phyloP scores from a whole-genome alignment of 2,329 filamentous ascomycete species.

The Trichoderma hamatum region DNA sequence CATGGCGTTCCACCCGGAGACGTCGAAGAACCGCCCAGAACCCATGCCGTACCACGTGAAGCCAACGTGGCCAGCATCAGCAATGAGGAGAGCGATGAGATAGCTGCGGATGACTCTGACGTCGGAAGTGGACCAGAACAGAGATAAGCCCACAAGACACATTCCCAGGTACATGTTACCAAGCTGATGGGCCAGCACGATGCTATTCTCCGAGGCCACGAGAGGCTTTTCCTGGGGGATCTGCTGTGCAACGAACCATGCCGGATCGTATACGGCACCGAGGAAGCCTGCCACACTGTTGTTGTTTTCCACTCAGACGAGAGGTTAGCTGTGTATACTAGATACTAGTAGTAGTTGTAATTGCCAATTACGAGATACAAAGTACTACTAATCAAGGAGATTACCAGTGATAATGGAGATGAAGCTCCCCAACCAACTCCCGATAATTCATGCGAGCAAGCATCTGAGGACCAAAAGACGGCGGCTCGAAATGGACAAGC shows the following conservation, averaged over 20 bases:
- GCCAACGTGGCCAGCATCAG: constrained; percentile 69
- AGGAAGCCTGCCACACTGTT: constrained; percentile 62
- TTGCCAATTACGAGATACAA: background rate
- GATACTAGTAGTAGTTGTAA: background rate
- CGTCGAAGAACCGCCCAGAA: constrained; percentile 53
- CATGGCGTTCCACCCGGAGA: constrained; percentile 67
- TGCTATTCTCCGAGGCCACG: constrained; percentile 48
- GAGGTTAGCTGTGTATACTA: constrained; percentile 12
- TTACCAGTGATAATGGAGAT: background rate
- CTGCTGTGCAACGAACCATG: constrained; percentile 67
- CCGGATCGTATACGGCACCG: constrained; percentile 57
- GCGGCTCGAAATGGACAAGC: background rate
- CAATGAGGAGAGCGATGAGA: constrained; percentile 64
- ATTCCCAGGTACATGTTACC: constrained; percentile 71
- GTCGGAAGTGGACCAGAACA: constrained; percentile 67
- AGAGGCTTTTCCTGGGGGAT: constrained; percentile 47
- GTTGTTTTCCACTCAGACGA: background rate
- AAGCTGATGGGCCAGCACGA: constrained; percentile 66
- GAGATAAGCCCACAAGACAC: constrained; percentile 63
- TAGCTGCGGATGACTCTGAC: constrained; percentile 68
- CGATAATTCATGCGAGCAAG: background rate
- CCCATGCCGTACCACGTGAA: constrained; percentile 64
- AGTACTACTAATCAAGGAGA: background rate
- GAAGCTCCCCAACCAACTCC: background rate
- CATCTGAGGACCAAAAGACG: background rate